A percentile compares a stretch with the other conserved stretches of the same genome.
Evolutionary conservation across 495 filamentous ascomycete genomes (phyloP).

Genomic region (Staphylotrichum longicolle): DNA sequence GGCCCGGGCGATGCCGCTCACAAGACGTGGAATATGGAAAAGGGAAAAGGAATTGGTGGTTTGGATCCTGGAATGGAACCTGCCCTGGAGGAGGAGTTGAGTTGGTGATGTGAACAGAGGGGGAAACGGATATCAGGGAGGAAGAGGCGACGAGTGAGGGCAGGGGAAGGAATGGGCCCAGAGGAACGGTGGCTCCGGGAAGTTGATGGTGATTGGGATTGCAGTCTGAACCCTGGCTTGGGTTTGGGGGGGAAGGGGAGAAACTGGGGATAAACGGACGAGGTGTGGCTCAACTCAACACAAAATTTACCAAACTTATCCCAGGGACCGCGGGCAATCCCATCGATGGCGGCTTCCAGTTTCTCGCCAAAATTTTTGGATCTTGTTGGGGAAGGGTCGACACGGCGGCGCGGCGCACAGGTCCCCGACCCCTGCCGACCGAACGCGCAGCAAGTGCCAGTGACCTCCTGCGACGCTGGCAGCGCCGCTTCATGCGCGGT

Average conservation of each 20-base stretch:
- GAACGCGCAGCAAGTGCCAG: conserved; percentile 14
- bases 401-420: conserved; percentile 16
- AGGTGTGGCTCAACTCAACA: conserved; percentile 3
- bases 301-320: conserved; percentile 14
- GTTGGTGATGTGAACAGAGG: neutral
- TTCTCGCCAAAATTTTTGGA: conserved; percentile 33
- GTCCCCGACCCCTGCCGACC: conserved; percentile 28
- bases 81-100: conserved; percentile 2
- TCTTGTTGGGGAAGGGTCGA: conserved; percentile 40
- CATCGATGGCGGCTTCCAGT: conserved; percentile 17
- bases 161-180: conserved; percentile 2
- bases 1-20: neutral
- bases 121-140: neutral
- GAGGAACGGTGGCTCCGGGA: neutral
- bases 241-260: neutral
- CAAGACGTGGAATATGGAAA: neutral
- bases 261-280: conserved; percentile 6
- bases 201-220: neutral
- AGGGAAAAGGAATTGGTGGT: neutral
- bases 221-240: conserved; percentile 3
- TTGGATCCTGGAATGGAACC: neutral
- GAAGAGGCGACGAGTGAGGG: neutral
- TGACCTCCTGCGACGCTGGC: conserved; percentile 19
- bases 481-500: conserved; percentile 20
- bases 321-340: conserved; percentile 1